A percentile compares a stretch with the other conserved stretches of the same genome.
Conservation (phyloP, 305 asterid genomes). For the Solanum hybrid region DNA sequence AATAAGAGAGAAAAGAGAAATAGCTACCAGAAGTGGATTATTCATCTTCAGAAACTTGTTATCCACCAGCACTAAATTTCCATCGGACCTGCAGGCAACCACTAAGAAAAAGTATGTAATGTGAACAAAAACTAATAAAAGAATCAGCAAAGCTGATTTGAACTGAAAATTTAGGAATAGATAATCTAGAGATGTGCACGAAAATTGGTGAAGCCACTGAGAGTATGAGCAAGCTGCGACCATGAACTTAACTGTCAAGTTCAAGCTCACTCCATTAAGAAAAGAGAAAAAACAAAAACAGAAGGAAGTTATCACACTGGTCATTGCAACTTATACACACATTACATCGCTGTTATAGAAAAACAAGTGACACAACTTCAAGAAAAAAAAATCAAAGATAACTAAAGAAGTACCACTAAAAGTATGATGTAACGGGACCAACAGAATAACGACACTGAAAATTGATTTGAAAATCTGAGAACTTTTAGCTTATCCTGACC, state of each 20-base stretch:
- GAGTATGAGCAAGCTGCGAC: not conserved
- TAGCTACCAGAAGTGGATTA: conserved; percentile 57
- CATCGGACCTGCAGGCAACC: conserved; percentile 62
- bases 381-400: not conserved
- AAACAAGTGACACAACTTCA: not conserved
- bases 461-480: not conserved
- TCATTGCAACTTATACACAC: not conserved
- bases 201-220: not conserved
- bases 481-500: not conserved
- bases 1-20: not conserved
- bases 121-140: not conserved
- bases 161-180: not conserved
- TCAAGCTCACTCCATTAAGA: not conserved
- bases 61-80: conserved; percentile 64
- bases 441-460: not conserved
- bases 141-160: not conserved
- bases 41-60: conserved; percentile 75
- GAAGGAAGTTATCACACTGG: not conserved
- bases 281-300: not conserved
- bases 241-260: not conserved
- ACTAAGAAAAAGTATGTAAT: not conserved
- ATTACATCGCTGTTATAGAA: not conserved
- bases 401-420: not conserved
- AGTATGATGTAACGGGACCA: not conserved
- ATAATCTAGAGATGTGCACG: not conserved